phyloP scores from a whole-genome alignment of 257 asterid genomes.

The Penstemon eatonii region DNA sequence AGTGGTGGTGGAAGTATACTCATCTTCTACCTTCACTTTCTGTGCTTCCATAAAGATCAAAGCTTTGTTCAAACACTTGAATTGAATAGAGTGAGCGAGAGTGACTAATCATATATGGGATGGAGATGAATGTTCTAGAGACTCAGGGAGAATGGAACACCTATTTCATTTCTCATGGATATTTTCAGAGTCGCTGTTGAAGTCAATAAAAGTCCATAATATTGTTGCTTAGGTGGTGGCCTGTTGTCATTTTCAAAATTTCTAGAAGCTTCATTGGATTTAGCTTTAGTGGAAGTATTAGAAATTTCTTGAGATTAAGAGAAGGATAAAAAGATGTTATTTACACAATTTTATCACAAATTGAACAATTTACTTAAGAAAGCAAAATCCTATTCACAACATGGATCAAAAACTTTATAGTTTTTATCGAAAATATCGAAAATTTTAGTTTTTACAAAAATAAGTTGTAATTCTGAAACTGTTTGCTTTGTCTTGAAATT shows the following conservation, averaged over 20 bases:
- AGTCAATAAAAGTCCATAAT: not conserved
- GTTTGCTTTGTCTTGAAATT: too few species aligned
- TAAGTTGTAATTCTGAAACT: too few species aligned
- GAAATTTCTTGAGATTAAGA: constrained; percentile 22
- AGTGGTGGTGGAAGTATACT: constrained; percentile 2
- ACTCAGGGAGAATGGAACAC: not conserved
- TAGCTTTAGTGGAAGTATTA: not conserved
- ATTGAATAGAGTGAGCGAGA: constrained; percentile 17
- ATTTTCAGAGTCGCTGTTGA: not conserved
- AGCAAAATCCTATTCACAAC: too few species aligned
- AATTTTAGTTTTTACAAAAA: too few species aligned
- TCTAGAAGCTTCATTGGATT: constrained; percentile 32
- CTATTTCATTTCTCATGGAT: not conserved
- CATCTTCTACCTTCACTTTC: constrained; percentile 53
- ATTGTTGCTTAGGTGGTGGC: not conserved
- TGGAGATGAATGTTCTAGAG: constrained; percentile 39
- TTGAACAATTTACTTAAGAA: too few species aligned
- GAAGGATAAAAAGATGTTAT: not conserved
- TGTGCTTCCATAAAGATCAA: constrained; percentile 31
- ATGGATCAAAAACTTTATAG: too few species aligned
- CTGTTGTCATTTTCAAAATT: constrained; percentile 1
- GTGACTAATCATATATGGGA: constrained; percentile 18
- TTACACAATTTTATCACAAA: too few species aligned
- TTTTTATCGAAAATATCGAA: too few species aligned
- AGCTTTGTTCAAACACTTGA: not conserved